Conservation (phyloP, 495 filamentous ascomycete species). For the Hypoxylon crocopeplum region DNA sequence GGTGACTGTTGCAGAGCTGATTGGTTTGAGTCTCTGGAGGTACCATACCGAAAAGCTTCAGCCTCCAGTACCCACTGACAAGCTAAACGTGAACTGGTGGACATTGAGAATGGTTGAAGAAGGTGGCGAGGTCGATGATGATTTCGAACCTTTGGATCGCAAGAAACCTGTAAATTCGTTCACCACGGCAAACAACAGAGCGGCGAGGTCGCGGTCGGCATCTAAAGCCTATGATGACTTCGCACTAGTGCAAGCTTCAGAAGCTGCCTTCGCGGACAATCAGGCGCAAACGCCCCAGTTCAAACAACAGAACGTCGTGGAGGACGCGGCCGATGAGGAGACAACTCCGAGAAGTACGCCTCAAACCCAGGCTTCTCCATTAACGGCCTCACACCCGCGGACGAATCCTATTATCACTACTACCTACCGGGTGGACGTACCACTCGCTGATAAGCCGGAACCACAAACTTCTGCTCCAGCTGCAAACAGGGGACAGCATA, state of each 20-base stretch:
- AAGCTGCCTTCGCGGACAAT: slow-evolving; percentile 79
- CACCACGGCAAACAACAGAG: slow-evolving; percentile 83
- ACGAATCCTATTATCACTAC: slow-evolving; percentile 66
- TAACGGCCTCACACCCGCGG: slow-evolving; percentile 44
- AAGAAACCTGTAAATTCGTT: slow-evolving; percentile 83
- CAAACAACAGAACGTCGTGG: slow-evolving; percentile 56
- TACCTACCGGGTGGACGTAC: slow-evolving; percentile 62
- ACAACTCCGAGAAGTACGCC: slow-evolving; percentile 51
- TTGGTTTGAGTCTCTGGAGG: slow-evolving; percentile 85
- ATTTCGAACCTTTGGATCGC: slow-evolving; percentile 86
- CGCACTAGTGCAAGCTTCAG: slow-evolving; percentile 81
- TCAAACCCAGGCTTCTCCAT: slow-evolving; percentile 48
- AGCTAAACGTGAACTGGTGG: slow-evolving; percentile 90
- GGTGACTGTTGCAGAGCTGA: slow-evolving; percentile 87
- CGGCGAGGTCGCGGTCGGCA: slow-evolving; percentile 72
- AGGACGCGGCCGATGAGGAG: slow-evolving; percentile 46
- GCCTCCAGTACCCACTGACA: slow-evolving; percentile 70
- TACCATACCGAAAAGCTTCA: slow-evolving; percentile 83
- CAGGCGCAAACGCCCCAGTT: slow-evolving; percentile 74
- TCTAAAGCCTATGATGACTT: slow-evolving; percentile 94
- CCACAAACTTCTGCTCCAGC: slow-evolving; percentile 64
- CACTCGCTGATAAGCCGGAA: slow-evolving; percentile 71
- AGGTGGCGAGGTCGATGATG: slow-evolving; percentile 87
- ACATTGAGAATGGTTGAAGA: slow-evolving; percentile 90
- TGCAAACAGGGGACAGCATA: slow-evolving; percentile 70